Percentiles rank a stretch among this genome's conserved stretches.
Conservation (phyloP, 1,284 basidiomycete species). For the Pyrrhoderma lamaoense region DNA sequence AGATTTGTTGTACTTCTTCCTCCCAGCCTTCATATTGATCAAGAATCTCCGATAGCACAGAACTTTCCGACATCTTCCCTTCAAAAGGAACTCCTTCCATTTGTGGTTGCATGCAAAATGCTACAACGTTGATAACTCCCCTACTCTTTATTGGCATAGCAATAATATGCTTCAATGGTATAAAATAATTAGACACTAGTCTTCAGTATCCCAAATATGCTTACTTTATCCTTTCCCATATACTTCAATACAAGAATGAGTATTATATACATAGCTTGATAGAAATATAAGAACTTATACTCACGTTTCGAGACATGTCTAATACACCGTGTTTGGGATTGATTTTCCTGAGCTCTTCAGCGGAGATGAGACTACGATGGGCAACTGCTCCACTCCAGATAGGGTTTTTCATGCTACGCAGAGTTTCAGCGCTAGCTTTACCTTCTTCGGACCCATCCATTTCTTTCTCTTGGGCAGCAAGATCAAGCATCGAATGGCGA, state of each 20-base stretch:
- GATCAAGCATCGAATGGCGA: slow-evolving; percentile 23
- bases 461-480: slow-evolving; percentile 20
- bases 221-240: slow-evolving; percentile 35
- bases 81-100: slow-evolving; percentile 31
- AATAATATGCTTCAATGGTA: slow-evolving; percentile 33
- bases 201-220: slow-evolving; percentile 1
- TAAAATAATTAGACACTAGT: background rate
- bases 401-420: slow-evolving; percentile 24
- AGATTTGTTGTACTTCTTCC: slow-evolving; percentile 32
- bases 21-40: slow-evolving; percentile 36
- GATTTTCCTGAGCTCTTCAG: slow-evolving; percentile 27
- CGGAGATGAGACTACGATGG: slow-evolving; percentile 34
- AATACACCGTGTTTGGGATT: slow-evolving; percentile 31
- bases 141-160: slow-evolving; percentile 14
- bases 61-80: slow-evolving; percentile 31
- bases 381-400: slow-evolving; percentile 34
- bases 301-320: slow-evolving; percentile 31
- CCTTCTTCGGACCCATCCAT: slow-evolving; percentile 17
- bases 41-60: slow-evolving; percentile 26
- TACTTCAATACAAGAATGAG: slow-evolving; percentile 27
- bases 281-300: slow-evolving; percentile 14
- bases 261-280: background rate
- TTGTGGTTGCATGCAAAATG: slow-evolving; percentile 28
- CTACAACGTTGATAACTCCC: slow-evolving; percentile 39
- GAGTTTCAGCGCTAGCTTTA: slow-evolving; percentile 19